Evolutionary conservation across 176 grass and related monocot genomes (phyloP).

Genomic region (Aegilops sharonensis): DNA sequence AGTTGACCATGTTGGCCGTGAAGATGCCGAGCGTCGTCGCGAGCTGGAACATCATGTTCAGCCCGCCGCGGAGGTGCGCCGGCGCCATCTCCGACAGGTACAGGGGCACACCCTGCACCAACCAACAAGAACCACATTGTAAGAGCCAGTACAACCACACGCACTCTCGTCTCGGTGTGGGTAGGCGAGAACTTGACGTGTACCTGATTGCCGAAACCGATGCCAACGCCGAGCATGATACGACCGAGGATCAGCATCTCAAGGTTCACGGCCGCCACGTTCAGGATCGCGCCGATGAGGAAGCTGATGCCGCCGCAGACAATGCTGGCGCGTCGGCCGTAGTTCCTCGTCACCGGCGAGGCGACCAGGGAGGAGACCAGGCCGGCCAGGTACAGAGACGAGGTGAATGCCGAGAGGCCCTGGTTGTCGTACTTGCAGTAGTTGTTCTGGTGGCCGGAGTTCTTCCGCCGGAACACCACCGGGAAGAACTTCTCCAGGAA

Average conservation of each 20-base stretch:
- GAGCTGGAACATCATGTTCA: conserved; percentile 99
- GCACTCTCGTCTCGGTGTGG: neutral
- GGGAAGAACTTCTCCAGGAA: conserved; percentile 95
- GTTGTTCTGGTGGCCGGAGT: conserved; percentile 59
- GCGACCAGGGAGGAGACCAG: conserved; percentile 68
- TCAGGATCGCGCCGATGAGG: conserved; percentile 73
- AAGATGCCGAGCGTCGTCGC: conserved; percentile 93
- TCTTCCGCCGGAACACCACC: conserved; percentile 64
- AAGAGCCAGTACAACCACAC: neutral
- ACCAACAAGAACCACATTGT: neutral
- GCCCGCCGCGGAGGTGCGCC: conserved; percentile 76
- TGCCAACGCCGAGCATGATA: conserved; percentile 92
- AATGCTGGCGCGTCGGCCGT: conserved; percentile 84
- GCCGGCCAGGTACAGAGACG: conserved; percentile 84
- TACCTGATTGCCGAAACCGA: conserved; percentile 92
- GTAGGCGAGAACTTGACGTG: neutral
- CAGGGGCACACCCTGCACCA: conserved; percentile 62
- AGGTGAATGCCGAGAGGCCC: conserved; percentile 60
- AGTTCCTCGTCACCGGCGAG: conserved; percentile 80
- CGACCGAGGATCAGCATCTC: conserved; percentile 80
- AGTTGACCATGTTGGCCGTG: conserved; percentile 96
- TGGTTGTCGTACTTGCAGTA: conserved; percentile 98
- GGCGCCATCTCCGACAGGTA: conserved; percentile 96
- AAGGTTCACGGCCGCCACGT: conserved; percentile 63
- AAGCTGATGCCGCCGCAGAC: conserved; percentile 84